phyloP scores from a whole-genome alignment of 345 rosid species.

The Balakata baccata region DNA sequence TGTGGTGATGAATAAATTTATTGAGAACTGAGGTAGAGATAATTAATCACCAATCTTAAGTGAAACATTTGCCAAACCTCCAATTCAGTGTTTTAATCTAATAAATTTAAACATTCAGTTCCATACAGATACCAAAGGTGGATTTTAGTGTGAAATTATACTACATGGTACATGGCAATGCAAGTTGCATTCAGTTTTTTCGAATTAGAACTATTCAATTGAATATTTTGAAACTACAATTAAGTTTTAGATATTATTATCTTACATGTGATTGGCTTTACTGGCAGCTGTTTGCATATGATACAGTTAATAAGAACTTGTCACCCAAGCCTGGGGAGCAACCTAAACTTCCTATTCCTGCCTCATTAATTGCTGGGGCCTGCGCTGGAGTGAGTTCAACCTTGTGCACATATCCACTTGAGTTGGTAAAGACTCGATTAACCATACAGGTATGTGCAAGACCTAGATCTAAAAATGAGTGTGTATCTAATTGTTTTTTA shows the following conservation, averaged over 20 bases:
- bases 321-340: constrained; percentile 67
- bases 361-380: constrained; percentile 91
- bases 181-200: not conserved
- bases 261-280: not conserved
- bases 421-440: constrained; percentile 83
- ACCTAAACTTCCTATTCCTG: constrained; percentile 63
- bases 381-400: constrained; percentile 98
- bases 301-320: constrained; percentile 74
- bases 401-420: constrained; percentile 86
- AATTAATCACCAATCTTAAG: not conserved
- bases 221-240: not conserved
- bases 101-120: not conserved
- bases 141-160: not conserved
- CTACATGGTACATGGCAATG: not conserved
- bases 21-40: not conserved
- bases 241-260: not conserved
- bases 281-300: constrained; percentile 82
- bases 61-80: not conserved
- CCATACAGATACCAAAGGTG: not conserved
- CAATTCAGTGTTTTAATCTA: not conserved
- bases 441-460: constrained; percentile 66
- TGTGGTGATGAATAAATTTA: not conserved
- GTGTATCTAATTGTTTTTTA: not conserved
- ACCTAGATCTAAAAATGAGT: not conserved
- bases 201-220: not conserved